These are phyloP conservation scores for Vaccinium myrtillus DNA, from an alignment of 148 eudicot species.

Conservation along the genomic window DNA sequence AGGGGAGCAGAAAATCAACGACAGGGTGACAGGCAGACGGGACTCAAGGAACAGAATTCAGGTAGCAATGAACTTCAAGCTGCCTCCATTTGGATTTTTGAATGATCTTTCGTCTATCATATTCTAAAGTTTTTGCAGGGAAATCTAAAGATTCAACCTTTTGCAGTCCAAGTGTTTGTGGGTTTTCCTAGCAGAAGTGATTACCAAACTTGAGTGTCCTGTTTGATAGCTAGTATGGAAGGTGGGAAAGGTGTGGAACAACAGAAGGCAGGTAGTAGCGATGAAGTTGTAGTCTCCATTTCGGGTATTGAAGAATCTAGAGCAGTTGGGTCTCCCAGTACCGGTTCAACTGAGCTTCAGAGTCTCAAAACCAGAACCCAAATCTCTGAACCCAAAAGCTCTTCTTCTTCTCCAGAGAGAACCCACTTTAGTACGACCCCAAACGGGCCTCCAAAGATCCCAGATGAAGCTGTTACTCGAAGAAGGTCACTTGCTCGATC, in stretches of 20 bases:
- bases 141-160: not conserved
- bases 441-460: conserved; percentile 27
- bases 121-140: not conserved
- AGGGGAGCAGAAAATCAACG: not conserved
- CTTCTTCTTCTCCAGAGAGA: conserved; percentile 24
- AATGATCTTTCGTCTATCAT: not conserved
- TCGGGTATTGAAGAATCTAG: conserved; percentile 26
- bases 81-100: no score
- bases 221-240: conserved; percentile 21
- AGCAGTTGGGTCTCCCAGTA: not conserved
- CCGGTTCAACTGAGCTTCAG: not conserved
- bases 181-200: conserved; percentile 2
- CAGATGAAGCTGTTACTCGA: conserved; percentile 29
- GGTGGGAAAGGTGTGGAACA: conserved; percentile 13
- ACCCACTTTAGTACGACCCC: conserved; percentile 33
- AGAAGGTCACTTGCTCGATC: conserved; percentile 37
- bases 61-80: not conserved
- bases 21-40: not conserved
- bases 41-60: not conserved
- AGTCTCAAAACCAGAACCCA: conserved; percentile 9
- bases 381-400: conserved; percentile 10
- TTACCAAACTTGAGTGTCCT: not conserved
- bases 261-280: conserved; percentile 8
- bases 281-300: conserved; percentile 32
- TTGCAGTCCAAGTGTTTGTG: not conserved